A percentile compares a stretch with the other conserved stretches of the same genome.
Conservation (phyloP, 371 early-diverging fungal genomes). For the Mortierella sp. region DNA sequence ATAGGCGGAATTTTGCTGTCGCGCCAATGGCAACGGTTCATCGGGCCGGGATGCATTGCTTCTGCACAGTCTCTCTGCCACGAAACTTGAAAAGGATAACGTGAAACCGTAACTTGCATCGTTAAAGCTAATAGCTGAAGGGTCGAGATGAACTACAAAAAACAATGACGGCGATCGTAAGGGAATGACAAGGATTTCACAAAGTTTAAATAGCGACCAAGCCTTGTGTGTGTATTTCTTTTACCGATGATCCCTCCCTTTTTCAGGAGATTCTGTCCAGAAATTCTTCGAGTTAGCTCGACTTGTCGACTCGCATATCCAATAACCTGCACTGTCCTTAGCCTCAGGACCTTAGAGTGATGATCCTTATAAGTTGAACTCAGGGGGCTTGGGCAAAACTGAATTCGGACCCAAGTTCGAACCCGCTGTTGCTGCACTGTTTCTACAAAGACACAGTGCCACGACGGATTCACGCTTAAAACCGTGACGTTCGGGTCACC, state of each 20-base stretch:
- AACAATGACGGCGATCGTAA: neutral
- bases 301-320: slow-evolving; percentile 43
- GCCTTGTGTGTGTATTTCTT: neutral
- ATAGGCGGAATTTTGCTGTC: slow-evolving; percentile 49
- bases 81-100: slow-evolving; percentile 31
- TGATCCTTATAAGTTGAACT: slow-evolving; percentile 9
- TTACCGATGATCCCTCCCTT: slow-evolving; percentile 39
- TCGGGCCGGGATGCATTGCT: slow-evolving; percentile 17
- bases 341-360: slow-evolving; percentile 13
- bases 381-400: slow-evolving; percentile 37
- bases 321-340: slow-evolving; percentile 45
- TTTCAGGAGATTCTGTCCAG: slow-evolving; percentile 27
- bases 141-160: slow-evolving; percentile 42
- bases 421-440: slow-evolving; percentile 23
- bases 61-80: slow-evolving; percentile 6
- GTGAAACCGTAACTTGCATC: slow-evolving; percentile 54
- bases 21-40: slow-evolving; percentile 20
- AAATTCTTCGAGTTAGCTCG: slow-evolving; percentile 36
- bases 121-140: slow-evolving; percentile 30
- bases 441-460: slow-evolving; percentile 55
- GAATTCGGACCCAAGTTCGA: slow-evolving; percentile 29
- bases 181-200: neutral
- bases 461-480: slow-evolving; percentile 42
- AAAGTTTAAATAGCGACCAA: neutral
- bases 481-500: slow-evolving; percentile 27